These are phyloP conservation scores for Pseudogymnoascus sp. DNA, from an alignment of 2,329 filamentous ascomycete species.

Conservation along the genomic window DNA sequence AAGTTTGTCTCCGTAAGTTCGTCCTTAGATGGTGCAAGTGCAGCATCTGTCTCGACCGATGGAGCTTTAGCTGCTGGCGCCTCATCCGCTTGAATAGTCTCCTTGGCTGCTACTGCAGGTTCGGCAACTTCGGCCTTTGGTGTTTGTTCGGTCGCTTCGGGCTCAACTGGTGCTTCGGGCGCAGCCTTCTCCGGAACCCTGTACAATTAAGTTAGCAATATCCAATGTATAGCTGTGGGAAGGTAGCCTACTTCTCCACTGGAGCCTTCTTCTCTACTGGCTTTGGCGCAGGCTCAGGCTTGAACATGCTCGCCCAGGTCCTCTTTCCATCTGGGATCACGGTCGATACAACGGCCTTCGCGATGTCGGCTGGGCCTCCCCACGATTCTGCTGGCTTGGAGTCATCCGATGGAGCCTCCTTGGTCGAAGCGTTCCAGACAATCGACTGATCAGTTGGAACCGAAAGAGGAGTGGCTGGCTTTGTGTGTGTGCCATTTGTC, in stretches of 20 bases:
- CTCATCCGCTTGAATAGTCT: conserved; percentile 8
- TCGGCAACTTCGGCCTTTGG: conserved; percentile 32
- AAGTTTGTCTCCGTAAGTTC: conserved; percentile 87
- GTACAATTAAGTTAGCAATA: background rate
- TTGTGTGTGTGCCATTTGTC: conserved; percentile 54
- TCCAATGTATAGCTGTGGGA: background rate
- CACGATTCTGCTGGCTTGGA: conserved; percentile 28
- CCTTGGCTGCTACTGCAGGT: conserved; percentile 17
- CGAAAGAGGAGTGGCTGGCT: conserved; percentile 49
- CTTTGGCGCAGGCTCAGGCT: conserved; percentile 42
- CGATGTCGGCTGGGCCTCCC: conserved; percentile 30
- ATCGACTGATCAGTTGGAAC: conserved; percentile 63
- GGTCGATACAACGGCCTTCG: conserved; percentile 28
- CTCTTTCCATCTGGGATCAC: conserved; percentile 38
- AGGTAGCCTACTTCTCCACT: conserved; percentile 22
- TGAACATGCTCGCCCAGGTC: conserved; percentile 71
- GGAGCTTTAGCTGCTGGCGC: conserved; percentile 17
- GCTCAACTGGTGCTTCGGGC: conserved; percentile 37
- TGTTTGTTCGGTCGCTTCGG: conserved; percentile 32
- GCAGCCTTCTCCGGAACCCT: background rate
- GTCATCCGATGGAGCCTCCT: conserved; percentile 33
- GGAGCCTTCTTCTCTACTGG: conserved; percentile 43
- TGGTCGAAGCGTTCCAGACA: conserved; percentile 46
- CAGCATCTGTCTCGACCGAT: conserved; percentile 35
- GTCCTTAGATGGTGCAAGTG: conserved; percentile 64